Evolutionary conservation across 1,284 basidiomycete genomes (phyloP), one percentile per base, ranked within the genome.

Genomic region (Melampsora americana): DNA sequence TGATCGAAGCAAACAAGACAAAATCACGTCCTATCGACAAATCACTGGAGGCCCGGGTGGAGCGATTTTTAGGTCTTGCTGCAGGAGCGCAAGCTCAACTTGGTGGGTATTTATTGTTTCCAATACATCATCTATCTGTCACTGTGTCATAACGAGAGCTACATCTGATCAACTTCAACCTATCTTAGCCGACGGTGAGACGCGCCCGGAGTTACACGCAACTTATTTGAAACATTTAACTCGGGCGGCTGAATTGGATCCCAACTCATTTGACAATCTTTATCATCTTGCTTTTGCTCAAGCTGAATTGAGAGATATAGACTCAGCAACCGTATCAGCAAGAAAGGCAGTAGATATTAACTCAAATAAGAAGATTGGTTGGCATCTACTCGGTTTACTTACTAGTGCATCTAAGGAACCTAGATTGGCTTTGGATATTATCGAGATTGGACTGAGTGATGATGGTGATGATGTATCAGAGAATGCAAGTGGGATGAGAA

Each of bases 351-450:
- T 81, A 20, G 92, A 95, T 83, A 86, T 87, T 3, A 89, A 91
- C 71, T 86, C 90, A 0, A 84, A 84, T 30, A 90, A 92, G 79
- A 86, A 92, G 32, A 87, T 92, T 56, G 89, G 91, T 74, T 98
- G 95, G 95, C 95, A 98, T 83, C 86, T 98, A 20, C 86, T 98
- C 0, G 92, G 91, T 0, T 85, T 99, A 5, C 83, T 97, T 18
- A 85, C 95, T 12, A 89, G 90, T 0, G 90, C 91, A 5, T 85
- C 86, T 44, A 92, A 91, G 77, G 90, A 95, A 80, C 94, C 92
- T 91, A 84, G 85, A 44, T 90, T 89, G 6, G 94, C 95, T 0
- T 85, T 86, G 60, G 88, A 89, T 73, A 88, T 95, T 1, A 84
- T 95, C 64, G 92, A 94, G 72, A 86, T 88, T 2, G 91, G 88